Percentiles rank a stretch among this genome's conserved stretches.
phyloP scores from a whole-genome alignment of 169 alveolate species.

The Miamiensis avidus region DNA sequence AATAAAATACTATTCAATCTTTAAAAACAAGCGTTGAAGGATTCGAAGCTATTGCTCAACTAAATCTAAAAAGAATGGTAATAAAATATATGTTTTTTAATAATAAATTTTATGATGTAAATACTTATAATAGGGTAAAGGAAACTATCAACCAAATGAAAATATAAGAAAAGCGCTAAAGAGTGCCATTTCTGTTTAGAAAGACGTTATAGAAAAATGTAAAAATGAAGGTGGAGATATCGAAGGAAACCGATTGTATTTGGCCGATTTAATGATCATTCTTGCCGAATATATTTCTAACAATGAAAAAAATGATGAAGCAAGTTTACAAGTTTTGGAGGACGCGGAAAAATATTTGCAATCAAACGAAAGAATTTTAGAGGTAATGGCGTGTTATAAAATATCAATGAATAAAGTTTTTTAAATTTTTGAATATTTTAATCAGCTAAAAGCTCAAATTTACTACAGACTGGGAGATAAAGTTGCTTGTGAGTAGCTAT shows the following conservation, averaged over 20 bases:
- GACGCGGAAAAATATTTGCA: constrained; percentile 27
- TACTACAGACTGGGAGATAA: constrained; percentile 29
- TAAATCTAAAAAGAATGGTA: constrained; percentile 13
- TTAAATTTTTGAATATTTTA: too few relatives aligned
- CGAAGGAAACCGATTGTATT: constrained; percentile 49
- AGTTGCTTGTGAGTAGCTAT: constrained; percentile 57
- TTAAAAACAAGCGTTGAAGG: constrained; percentile 33
- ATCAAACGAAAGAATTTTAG: constrained; percentile 26
- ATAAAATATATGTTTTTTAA: not conserved
- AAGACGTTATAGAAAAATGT: constrained; percentile 42
- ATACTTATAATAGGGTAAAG: not conserved
- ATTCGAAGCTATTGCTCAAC: constrained; percentile 29
- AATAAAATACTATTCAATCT: constrained; percentile 1
- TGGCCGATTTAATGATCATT: constrained; percentile 28
- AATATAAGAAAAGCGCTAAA: constrained; percentile 39
- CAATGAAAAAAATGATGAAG: constrained; percentile 34
- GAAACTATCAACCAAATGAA: constrained; percentile 11
- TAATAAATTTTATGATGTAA: too few relatives aligned
- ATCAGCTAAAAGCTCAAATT: constrained; percentile 24
- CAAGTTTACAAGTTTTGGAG: constrained; percentile 24
- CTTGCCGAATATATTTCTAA: constrained; percentile 30
- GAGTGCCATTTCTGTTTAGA: constrained; percentile 25
- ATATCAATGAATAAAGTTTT: too few relatives aligned
- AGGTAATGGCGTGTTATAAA: too few relatives aligned
- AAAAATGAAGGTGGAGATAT: constrained; percentile 50